A percentile compares a stretch with the other conserved stretches of the same genome.
These are phyloP conservation scores for Clarireedia paspali DNA, from an alignment of 2,329 filamentous ascomycete species.

Conservation along the genomic window DNA sequence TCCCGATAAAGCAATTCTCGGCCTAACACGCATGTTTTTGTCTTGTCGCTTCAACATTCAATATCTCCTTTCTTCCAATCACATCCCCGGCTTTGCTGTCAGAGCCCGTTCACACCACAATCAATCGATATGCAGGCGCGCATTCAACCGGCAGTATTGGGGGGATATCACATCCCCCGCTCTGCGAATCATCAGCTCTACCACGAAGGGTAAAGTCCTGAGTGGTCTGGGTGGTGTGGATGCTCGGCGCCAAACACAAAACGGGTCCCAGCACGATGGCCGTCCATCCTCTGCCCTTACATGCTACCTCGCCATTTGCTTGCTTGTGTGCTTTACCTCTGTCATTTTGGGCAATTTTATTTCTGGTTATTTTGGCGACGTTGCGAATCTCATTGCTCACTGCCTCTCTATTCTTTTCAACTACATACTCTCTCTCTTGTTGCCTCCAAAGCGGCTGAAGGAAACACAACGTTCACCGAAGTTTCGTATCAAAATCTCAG, in stretches of 20 bases:
- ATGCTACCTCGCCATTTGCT: neutral
- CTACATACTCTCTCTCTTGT: neutral
- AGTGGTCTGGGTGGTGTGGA: constrained; percentile 6
- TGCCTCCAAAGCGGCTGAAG: neutral
- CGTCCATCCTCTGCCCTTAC: neutral
- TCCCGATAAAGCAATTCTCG: neutral
- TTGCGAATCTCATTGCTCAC: no score
- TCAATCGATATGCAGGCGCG: neutral
- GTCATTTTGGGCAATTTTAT: no score
- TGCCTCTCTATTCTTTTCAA: no score
- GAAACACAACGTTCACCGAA: neutral
- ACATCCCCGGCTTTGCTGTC: neutral
- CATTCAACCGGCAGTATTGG: neutral
- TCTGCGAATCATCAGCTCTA: constrained; percentile 6
- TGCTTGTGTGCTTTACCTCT: neutral
- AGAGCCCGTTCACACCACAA: neutral
- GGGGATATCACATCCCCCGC: constrained; percentile 4
- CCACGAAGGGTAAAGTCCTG: neutral
- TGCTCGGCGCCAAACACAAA: constrained; percentile 1
- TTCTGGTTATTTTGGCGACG: no score
- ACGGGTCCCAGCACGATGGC: neutral
- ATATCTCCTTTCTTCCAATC: neutral
- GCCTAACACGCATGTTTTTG: neutral
- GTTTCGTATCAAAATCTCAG: constrained; percentile 1
- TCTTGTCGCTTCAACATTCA: neutral